Evolutionary conservation across 345 rosid genomes (phyloP), one percentile per base, ranked within the genome.

Genomic region (Corchorus olitorius): DNA sequence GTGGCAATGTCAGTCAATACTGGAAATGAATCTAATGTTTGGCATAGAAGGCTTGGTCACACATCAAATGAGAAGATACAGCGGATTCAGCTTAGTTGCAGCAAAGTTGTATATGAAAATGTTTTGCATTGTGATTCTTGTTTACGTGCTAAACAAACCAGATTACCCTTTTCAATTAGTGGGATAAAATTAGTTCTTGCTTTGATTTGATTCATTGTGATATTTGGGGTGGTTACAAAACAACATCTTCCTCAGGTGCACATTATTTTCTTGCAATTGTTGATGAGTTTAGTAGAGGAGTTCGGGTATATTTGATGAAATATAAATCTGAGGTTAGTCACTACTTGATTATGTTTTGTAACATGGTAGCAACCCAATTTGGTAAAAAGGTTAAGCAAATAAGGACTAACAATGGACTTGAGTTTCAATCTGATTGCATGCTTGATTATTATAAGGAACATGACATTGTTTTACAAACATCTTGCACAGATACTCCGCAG

Each of bases 271-370:
- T 56, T 3, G 10, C 48, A 0, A 27, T 72, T 33, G 75, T 72
- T 5, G 52, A 72, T 17, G 75, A 56, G 27, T 72, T 4, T 33
- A 72, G 46, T 55, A 9, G 53, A 53, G 49, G 52, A 10, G 45
- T 27, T 8, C 49, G 58, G 74, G 41, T 49, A 49, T 70, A 49
- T 33, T 20, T 52, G 4, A 70, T 70, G 74, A 70, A 70, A 49
- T 41, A 49, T 27, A 50, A 48, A 6, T 27, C 0, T 27, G 27
- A 27, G 27, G 27, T 27, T 27, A 27, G 27, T 27, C 0, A 27
- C 1, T 27, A 48, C 0, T 0, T 3, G 52, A 12, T 41, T 70
- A 34, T 53, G 64, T 55, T 72, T 56, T 27, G 4, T 2, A 72
- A 15, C 27, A 72, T 72, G 65, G 7, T 37, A 4, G 22, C 20